Evolutionary conservation across 78 protist species (phyloP), one percentile per base, ranked within the genome.

Genomic region (Anaeramoeba flamelloides): DNA sequence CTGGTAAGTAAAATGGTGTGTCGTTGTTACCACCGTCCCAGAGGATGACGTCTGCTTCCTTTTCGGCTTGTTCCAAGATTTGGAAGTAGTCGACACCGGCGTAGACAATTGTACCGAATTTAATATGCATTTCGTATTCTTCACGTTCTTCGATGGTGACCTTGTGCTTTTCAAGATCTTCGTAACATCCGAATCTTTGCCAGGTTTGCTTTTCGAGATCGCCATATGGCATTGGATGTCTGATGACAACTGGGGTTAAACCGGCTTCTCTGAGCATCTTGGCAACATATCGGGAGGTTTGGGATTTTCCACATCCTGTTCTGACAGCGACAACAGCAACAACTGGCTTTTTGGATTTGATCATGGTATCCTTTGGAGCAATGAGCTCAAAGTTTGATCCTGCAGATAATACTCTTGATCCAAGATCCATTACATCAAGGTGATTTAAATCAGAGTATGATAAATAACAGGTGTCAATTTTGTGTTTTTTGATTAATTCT

Each of bases 11-110:
- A 76, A 82, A 82, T 40, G 83, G 3, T 34, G 79, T 12, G 74
- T 82, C 85, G 74, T 82, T 82, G 85, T 82, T 82, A 39, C 85
- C 85, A 1, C 85, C 85, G 82, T 82, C 85, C 85, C 85, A 82
- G 38, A 82, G 30, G 38, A 82, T 80, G 39, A 82, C 85, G 3
- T 82, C 85, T 1, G 85, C 85, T 75, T 82, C 85, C 77, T 41
- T 1, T 76, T 82, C 85, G 26, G 85, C 85, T 39, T 78, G 41
- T 2, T 26, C 3, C 2, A 82, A 26, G 26, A 82, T 82, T 34
- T 37, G 77, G 41, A 3, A 41, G 40, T 82, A 82, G 82, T 82
- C 85, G 2, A 82, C 85, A 2, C 85, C 85, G 30, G 75, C 75
- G 75, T 78, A 82, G 75, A 82, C 84, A n/a, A 41, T 53, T 31